Evolutionary conservation across 176 grass and related monocot species (phyloP).

Genomic region (Oryza coarctata): DNA sequence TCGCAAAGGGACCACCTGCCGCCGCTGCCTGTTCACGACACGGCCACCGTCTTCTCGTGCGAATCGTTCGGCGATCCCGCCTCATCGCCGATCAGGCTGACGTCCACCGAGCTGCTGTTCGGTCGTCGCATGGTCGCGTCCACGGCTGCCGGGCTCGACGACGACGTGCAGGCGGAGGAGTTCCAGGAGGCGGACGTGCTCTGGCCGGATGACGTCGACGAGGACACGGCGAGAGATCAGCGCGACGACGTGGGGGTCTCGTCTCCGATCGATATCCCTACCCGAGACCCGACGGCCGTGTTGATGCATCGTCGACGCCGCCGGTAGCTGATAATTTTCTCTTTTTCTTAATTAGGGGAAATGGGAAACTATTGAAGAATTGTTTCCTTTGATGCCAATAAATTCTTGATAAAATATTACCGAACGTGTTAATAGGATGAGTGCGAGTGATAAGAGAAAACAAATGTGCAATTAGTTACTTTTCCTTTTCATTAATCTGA

Average conservation of each 20-base stretch:
- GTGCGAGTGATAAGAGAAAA: too few relatives aligned
- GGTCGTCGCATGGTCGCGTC: not conserved
- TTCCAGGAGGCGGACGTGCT: constrained; percentile 56
- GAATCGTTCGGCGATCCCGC: not conserved
- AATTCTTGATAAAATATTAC: too few relatives aligned
- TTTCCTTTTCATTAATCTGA: too few relatives aligned
- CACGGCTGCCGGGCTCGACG: not conserved
- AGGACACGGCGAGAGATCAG: not conserved
- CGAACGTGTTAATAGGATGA: too few relatives aligned
- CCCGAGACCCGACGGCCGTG: not conserved
- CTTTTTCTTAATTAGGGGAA: too few relatives aligned
- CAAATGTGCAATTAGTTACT: too few relatives aligned
- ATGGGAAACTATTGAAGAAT: too few relatives aligned
- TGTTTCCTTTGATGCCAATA: too few relatives aligned
- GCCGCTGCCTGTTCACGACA: not conserved
- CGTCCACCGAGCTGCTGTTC: not conserved
- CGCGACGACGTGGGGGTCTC: constrained; percentile 16
- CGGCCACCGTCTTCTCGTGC: constrained; percentile 12
- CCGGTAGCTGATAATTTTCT: not conserved
- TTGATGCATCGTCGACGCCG: too few relatives aligned
- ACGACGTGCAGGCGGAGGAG: constrained; percentile 19
- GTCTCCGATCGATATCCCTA: constrained; percentile 47
- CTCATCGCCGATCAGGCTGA: constrained; percentile 5
- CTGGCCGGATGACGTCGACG: constrained; percentile 41
- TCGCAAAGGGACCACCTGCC: not conserved